These are phyloP conservation scores for Rhynchosporium agropyri DNA, from an alignment of 2,329 filamentous ascomycete genomes.

Conservation along the genomic window DNA sequence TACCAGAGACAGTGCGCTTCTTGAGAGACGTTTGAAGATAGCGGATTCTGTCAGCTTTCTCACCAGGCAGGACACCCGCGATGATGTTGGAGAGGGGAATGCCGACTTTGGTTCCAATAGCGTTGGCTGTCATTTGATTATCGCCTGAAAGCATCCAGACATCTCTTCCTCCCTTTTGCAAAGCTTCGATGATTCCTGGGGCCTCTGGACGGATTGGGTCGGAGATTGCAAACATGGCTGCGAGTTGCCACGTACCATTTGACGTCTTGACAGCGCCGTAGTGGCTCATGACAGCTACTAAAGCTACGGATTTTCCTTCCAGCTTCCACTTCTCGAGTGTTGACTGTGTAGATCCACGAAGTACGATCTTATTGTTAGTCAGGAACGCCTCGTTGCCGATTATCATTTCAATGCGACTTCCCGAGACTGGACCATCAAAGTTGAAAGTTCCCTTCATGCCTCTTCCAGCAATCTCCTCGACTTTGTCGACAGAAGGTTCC, in stretches of 20 bases:
- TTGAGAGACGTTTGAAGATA: constrained; percentile 54
- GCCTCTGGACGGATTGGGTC: constrained; percentile 81
- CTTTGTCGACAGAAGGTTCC: constrained; percentile 44
- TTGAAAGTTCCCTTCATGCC: constrained; percentile 64
- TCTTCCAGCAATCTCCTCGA: constrained; percentile 72
- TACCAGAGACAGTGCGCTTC: constrained; percentile 18
- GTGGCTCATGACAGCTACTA: constrained; percentile 51
- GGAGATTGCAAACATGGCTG: constrained; percentile 72
- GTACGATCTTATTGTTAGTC: constrained; percentile 49
- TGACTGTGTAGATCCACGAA: constrained; percentile 44
- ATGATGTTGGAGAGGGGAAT: constrained; percentile 77
- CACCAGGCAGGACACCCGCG: constrained; percentile 80
- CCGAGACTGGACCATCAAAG: constrained; percentile 33
- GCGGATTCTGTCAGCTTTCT: constrained; percentile 75
- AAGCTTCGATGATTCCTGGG: constrained; percentile 60
- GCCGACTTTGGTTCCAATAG: constrained; percentile 74
- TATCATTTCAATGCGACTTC: constrained; percentile 51
- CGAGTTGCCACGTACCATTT: constrained; percentile 52
- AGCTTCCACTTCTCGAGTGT: constrained; percentile 59
- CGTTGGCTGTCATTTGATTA: constrained; percentile 80
- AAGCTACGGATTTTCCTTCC: constrained; percentile 64
- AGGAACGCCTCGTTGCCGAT: constrained; percentile 77
- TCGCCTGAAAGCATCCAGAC: constrained; percentile 95
- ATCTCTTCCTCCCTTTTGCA: constrained; percentile 66
- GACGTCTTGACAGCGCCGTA: too few relatives aligned